Conservation (phyloP, 1,284 basidiomycete species). For the Leccinum huronense region DNA sequence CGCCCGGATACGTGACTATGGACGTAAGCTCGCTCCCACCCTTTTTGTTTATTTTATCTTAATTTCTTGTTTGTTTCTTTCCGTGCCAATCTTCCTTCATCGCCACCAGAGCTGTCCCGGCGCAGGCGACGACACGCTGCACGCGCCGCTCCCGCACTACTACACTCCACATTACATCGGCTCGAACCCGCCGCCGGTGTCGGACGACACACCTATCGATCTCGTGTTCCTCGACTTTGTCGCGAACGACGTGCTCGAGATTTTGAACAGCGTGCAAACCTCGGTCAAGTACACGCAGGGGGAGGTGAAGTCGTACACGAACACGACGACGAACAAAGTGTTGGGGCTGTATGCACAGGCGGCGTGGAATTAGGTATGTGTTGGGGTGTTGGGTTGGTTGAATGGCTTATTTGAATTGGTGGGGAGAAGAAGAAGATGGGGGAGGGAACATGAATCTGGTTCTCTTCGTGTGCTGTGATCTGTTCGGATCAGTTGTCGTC, state of each 20-base stretch:
- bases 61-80: not conserved
- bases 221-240: slow-evolving; percentile 73
- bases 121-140: slow-evolving; percentile 65
- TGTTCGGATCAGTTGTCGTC: not conserved
- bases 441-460: not conserved
- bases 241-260: slow-evolving; percentile 47
- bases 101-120: slow-evolving; percentile 59
- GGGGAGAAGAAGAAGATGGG: not conserved
- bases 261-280: slow-evolving; percentile 56
- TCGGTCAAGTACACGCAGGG: slow-evolving; percentile 47
- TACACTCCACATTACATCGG: slow-evolving; percentile 55
- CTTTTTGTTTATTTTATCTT: not conserved
- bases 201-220: slow-evolving; percentile 55
- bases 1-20: slow-evolving; percentile 68
- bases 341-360: slow-evolving; percentile 61
- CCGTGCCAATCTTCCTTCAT: not conserved
- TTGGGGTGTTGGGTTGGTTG: not conserved
- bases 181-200: slow-evolving; percentile 52
- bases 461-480: not conserved
- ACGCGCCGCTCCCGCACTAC: slow-evolving; percentile 57
- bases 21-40: slow-evolving; percentile 49
- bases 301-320: slow-evolving; percentile 54
- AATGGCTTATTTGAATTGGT: not conserved
- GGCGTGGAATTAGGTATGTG: slow-evolving; percentile 50
- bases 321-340: slow-evolving; percentile 47